phyloP scores from a whole-genome alignment of 2,329 filamentous ascomycete species.

The Aspergillus sp. region DNA sequence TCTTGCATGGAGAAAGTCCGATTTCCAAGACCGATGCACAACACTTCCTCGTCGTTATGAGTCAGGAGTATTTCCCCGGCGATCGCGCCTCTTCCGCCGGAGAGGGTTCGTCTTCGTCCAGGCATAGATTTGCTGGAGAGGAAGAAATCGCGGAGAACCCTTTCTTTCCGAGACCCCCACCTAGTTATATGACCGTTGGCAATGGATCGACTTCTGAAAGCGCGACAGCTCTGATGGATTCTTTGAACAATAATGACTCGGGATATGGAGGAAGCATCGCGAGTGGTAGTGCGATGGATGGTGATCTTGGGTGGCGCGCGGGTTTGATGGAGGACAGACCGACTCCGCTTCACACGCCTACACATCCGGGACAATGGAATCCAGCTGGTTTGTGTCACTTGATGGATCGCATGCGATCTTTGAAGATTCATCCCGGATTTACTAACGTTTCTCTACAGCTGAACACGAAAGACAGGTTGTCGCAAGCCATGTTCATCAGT shows the following conservation, averaged over 20 bases:
- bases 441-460: slow-evolving; percentile 28
- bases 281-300: slow-evolving; percentile 53
- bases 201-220: slow-evolving; percentile 75
- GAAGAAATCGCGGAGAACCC: slow-evolving; percentile 22
- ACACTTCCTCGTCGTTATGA: slow-evolving; percentile 27
- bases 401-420: no score
- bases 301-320: slow-evolving; percentile 48
- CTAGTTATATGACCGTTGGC: slow-evolving; percentile 84
- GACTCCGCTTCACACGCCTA: slow-evolving; percentile 52
- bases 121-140: slow-evolving; percentile 16
- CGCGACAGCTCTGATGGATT: slow-evolving; percentile 71
- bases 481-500: slow-evolving; percentile 81
- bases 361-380: slow-evolving; percentile 44
- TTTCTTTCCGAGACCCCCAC: slow-evolving; percentile 33
- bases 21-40: slow-evolving; percentile 9
- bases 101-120: slow-evolving; percentile 27
- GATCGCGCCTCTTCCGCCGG: slow-evolving; percentile 30
- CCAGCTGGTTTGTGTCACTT: slow-evolving; percentile 30
- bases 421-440: not conserved
- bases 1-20: slow-evolving; percentile 7
- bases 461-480: slow-evolving; percentile 65
- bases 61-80: slow-evolving; percentile 37
- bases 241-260: slow-evolving; percentile 78
- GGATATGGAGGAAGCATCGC: slow-evolving; percentile 81
- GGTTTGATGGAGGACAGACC: slow-evolving; percentile 54